Evolutionary conservation across 495 filamentous ascomycete species (phyloP), one percentile per base, ranked within the genome.

Genomic region (Trichoderma virens): DNA sequence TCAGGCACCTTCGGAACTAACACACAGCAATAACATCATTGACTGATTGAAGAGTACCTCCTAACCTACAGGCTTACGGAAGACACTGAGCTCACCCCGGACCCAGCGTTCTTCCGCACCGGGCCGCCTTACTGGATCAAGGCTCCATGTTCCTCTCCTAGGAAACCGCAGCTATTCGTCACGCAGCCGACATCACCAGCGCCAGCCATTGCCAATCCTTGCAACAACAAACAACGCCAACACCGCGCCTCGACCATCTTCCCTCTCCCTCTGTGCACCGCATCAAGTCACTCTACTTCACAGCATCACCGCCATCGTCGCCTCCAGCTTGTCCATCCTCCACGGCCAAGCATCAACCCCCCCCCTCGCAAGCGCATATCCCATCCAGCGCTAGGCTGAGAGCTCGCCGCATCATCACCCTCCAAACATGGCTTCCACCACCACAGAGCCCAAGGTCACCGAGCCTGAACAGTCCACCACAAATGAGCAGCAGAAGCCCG

Each of bases 381-480:
- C 20, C 30, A 32, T 18, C 59, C 59, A 20, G 18, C 56, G 25
- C 18, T 23, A 35, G 8, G 6, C 31, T 39, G 16, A 34, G 11
- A 25, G 59, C 31, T 30, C 61, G 51, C 18, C 20, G 39, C 59
- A 45, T 32, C 23, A 43, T 64, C 32, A 51, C 20, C 13, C 32
- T 9, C 23, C 27, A 70, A 30, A 62, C 32, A 75, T 75, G 74
- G 72, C 74, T 9, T 72, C 72, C 16, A 56, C 72, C 16, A 56
- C 51, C 51, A 65, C 70, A 66, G 64, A 70, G 62, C 67, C 59
- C 66, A 35, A 70, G 23, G 39, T 68, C 67, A 69, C 69, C 35
- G 70, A 77, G 54, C 83, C 77, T 70, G 73, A 72, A 68, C 82
- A 81, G 77, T 56, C 80, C 67, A 72, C 76, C 43, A 63, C 80